These are phyloP conservation scores for Monosporascus sp. DNA, from an alignment of 2,329 filamentous ascomycete genomes.

Conservation along the genomic window DNA sequence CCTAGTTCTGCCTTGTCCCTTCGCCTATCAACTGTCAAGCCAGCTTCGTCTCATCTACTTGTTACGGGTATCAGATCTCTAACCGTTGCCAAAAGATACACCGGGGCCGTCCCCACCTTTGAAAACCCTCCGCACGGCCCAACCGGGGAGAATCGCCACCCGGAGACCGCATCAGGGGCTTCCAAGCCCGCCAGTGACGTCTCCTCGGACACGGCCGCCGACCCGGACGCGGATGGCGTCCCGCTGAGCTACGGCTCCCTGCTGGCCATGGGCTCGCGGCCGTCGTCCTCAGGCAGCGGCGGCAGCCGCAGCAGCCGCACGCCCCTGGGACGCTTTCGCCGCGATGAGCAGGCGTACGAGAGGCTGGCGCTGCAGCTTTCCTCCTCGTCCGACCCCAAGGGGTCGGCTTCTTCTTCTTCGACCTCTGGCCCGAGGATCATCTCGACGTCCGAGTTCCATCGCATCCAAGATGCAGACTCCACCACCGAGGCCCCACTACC, in stretches of 20 bases:
- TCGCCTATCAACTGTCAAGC: not conserved
- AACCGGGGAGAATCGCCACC: not conserved
- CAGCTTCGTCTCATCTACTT: too few species aligned
- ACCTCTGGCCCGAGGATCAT: too few species aligned
- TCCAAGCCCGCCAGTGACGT: not conserved
- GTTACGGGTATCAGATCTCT: not conserved
- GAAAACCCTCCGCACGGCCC: not conserved
- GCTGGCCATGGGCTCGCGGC: not conserved
- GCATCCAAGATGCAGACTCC: too few species aligned
- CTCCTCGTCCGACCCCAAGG: not conserved
- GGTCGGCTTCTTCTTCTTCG: too few species aligned
- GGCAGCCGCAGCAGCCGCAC: not conserved
- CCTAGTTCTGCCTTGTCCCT: not conserved
- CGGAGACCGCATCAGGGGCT: not conserved
- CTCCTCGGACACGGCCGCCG: too few species aligned
- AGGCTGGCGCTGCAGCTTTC: slow-evolving; percentile 13
- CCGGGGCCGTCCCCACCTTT: not conserved
- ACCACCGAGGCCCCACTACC: too few species aligned
- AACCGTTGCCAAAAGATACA: not conserved
- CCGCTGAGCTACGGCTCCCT: slow-evolving; percentile 1
- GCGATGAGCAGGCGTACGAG: slow-evolving; percentile 14
- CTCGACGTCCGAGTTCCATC: too few species aligned
- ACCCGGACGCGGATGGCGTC: not conserved
- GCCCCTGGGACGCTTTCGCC: slow-evolving; percentile 15
- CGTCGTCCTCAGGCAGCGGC: not conserved